Evolutionary conservation across 2,329 filamentous ascomycete species (phyloP), one percentile per base, ranked within the genome.

Genomic region (Colletotrichum tofieldiae): DNA sequence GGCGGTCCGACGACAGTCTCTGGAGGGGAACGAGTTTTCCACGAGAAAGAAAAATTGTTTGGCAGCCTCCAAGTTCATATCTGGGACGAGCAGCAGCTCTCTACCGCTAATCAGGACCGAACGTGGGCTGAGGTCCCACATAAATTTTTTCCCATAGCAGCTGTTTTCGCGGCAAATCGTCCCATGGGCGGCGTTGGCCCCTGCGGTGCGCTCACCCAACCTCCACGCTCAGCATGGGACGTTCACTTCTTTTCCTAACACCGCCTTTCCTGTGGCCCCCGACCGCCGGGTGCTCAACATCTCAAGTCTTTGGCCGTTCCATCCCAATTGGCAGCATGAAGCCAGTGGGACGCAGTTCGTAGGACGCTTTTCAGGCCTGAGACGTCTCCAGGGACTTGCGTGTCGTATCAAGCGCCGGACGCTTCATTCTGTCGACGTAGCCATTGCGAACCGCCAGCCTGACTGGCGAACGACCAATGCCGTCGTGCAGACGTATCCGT

Each of bases 71-170:
- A 58, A 35, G 66, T 59, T 64, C 59, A 60, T 49, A 41, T 58
- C 55, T 64, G 43, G 52, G 51, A 58, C 26, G 29, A 39, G 41
- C 66, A 52, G 52, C 67, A 51, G 23, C 9, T 37, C 45, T 51
- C n/a, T 47, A 43, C 64, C 69, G 67, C 67, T 60, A 54, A 49
- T 70, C 37, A 39, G 59, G 58, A 69, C 37, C 54, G 26, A 47
- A 65, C 37, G 54, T 72, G 70, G 70, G 60, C 70, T 70, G 70
- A 72, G 59, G 65, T 65, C 66, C 70, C 70, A 72, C 70, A 69
- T 65, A 65, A 72, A 61, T 23, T 65, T 71, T 72, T 72, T 65
- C 66, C 35, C 11, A 26, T 29, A 60, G 65, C 65, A 72, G 70
- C 60, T 72, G 65, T 72, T 61, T 70, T 72, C 65, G 54, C 54